Percentiles rank a stretch among this genome's conserved stretches.
phyloP scores from a whole-genome alignment of 2,329 filamentous ascomycete genomes.

The Trichoderma atrobrunneum region DNA sequence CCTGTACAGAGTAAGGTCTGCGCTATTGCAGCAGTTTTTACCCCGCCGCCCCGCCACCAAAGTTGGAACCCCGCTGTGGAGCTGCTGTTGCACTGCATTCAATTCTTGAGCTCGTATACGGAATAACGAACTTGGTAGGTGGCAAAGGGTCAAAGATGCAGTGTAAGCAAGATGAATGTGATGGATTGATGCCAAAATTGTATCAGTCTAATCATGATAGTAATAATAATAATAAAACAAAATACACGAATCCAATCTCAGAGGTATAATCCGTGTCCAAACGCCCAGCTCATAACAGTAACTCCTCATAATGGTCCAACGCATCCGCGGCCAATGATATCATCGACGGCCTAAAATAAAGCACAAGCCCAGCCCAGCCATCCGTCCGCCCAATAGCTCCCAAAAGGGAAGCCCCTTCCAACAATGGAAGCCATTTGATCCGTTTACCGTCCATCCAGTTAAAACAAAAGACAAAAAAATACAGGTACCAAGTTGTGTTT shows the following conservation, averaged over 20 bases:
- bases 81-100: neutral
- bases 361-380: neutral
- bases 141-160: neutral
- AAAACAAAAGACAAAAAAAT: neutral
- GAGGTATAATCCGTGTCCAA: neutral
- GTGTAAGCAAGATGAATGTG: neutral
- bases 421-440: neutral
- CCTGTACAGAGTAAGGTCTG: neutral
- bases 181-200: neutral
- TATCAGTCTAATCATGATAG: neutral
- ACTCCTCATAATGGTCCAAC: neutral
- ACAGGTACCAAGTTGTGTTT: neutral
- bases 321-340: neutral
- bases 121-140: neutral
- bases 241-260: neutral
- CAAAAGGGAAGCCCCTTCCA: neutral
- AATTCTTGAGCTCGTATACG: neutral
- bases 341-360: neutral
- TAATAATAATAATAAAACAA: neutral
- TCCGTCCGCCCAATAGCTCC: neutral
- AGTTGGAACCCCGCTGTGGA: constrained; percentile 18
- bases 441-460: neutral
- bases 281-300: neutral
- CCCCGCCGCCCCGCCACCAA: constrained; percentile 16
- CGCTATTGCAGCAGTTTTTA: neutral